phyloP scores from a whole-genome alignment of 2,329 filamentous ascomycete genomes.

The Neofusicoccum sp. region DNA sequence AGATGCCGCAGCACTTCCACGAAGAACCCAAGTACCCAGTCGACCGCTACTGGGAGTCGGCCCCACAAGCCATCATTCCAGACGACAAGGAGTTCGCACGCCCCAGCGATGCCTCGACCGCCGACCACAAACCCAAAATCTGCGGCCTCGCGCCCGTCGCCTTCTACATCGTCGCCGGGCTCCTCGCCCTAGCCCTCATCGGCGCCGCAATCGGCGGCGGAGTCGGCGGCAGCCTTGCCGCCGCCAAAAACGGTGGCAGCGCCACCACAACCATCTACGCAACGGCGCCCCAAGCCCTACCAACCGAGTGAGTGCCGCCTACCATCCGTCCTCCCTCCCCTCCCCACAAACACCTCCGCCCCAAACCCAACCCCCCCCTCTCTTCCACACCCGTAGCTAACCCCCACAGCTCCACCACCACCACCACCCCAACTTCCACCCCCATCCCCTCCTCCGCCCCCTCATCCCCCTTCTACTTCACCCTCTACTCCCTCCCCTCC shows the following conservation, averaged over 20 bases:
- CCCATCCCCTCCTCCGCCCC: background rate
- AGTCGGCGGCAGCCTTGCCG: background rate
- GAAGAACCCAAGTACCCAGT: background rate
- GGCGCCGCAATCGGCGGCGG: background rate
- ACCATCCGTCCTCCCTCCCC: too few species aligned
- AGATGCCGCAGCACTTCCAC: background rate
- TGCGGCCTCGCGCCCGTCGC: background rate
- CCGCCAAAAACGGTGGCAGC: background rate
- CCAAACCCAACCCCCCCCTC: too few species aligned
- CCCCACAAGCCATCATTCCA: background rate
- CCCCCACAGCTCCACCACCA: background rate
- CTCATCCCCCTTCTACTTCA: background rate
- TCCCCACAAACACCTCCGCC: too few species aligned
- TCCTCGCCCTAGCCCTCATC: background rate
- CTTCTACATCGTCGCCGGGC: background rate
- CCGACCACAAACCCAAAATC: background rate
- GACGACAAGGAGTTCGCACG: background rate
- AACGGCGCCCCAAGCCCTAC: background rate
- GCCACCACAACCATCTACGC: background rate
- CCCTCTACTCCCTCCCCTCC: background rate
- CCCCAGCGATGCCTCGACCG: background rate
- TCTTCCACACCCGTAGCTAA: too few species aligned
- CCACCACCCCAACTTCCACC: background rate
- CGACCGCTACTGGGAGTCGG: background rate
- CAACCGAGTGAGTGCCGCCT: too few species aligned